A percentile compares a stretch with the other conserved stretches of the same genome.
Evolutionary conservation across 2,329 filamentous ascomycete genomes (phyloP).

Genomic region (Botrytis sinoallii): DNA sequence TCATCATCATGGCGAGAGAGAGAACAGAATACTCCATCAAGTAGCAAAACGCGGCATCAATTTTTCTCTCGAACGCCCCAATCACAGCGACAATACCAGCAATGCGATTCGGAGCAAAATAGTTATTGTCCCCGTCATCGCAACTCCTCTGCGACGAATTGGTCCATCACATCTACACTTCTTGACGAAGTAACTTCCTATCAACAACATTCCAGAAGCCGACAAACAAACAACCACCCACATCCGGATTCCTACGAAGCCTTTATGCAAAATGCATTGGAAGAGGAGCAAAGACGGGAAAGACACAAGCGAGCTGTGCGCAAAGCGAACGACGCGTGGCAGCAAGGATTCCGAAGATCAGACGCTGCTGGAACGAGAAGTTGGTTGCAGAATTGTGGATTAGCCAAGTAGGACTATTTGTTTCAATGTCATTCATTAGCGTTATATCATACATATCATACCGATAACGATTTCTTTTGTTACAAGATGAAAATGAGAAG

Average conservation of each 20-base stretch:
- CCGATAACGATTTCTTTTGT: conserved; percentile 7
- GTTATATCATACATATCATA: neutral
- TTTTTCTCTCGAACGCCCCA: neutral
- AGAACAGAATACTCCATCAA: neutral
- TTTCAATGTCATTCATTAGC: conserved; percentile 2
- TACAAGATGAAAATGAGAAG: neutral
- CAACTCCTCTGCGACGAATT: neutral
- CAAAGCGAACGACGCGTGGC: conserved; percentile 1
- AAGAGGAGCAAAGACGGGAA: conserved; percentile 5
- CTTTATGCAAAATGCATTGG: conserved; percentile 2
- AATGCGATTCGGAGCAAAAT: neutral
- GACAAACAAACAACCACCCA: neutral
- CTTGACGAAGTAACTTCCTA: neutral
- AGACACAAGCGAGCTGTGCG: conserved; percentile 5
- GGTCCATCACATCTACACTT: conserved; percentile 5
- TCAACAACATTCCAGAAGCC: neutral
- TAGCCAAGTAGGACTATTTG: conserved; percentile 16
- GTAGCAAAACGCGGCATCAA: neutral
- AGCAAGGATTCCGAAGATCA: conserved; percentile 3
- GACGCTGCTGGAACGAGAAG: conserved; percentile 3
- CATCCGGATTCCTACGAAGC: conserved; percentile 14
- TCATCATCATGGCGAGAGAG: neutral
- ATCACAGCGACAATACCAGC: neutral
- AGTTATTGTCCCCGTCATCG: neutral
- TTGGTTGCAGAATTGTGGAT: conserved; percentile 14